These are phyloP conservation scores for Hymenoscyphus linearis DNA, from an alignment of 2,329 filamentous ascomycete species.

Conservation along the genomic window DNA sequence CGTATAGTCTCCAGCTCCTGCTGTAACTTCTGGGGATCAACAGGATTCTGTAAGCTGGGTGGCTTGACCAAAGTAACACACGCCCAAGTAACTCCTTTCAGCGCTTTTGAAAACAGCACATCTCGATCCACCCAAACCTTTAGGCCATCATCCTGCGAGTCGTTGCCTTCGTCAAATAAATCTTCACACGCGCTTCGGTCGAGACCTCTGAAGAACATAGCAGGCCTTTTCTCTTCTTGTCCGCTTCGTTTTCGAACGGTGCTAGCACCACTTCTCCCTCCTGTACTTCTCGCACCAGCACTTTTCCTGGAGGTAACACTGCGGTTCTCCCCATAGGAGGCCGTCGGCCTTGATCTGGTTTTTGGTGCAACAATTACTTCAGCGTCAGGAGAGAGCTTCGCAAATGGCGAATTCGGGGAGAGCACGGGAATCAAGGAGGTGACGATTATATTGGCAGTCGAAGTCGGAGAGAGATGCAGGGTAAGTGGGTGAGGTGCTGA, in stretches of 20 bases:
- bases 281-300: slow-evolving; percentile 63
- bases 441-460: slow-evolving; percentile 85
- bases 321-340: slow-evolving; percentile 65
- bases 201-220: slow-evolving; percentile 75
- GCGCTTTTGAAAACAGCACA: slow-evolving; percentile 61
- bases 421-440: slow-evolving; percentile 75
- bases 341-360: slow-evolving; percentile 64
- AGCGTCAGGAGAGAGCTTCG: slow-evolving; percentile 87
- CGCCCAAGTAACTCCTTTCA: slow-evolving; percentile 73
- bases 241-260: slow-evolving; percentile 56
- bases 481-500: slow-evolving; percentile 72
- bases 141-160: slow-evolving; percentile 52
- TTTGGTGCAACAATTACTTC: slow-evolving; percentile 98
- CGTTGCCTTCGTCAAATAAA: slow-evolving; percentile 64
- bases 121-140: slow-evolving; percentile 84
- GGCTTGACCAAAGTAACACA: slow-evolving; percentile 84
- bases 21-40: slow-evolving; percentile 63
- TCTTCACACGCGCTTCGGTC: slow-evolving; percentile 64
- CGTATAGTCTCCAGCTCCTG: slow-evolving; percentile 60
- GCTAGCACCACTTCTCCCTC: slow-evolving; percentile 66
- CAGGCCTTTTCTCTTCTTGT: slow-evolving; percentile 61
- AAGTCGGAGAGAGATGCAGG: slow-evolving; percentile 89
- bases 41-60: slow-evolving; percentile 64
- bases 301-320: slow-evolving; percentile 79
- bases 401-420: slow-evolving; percentile 66